A percentile compares a stretch with the other conserved stretches of the same genome.
Evolutionary conservation across 805 yeast species (phyloP).

Genomic region (Nakazawaea ambrosiae): DNA sequence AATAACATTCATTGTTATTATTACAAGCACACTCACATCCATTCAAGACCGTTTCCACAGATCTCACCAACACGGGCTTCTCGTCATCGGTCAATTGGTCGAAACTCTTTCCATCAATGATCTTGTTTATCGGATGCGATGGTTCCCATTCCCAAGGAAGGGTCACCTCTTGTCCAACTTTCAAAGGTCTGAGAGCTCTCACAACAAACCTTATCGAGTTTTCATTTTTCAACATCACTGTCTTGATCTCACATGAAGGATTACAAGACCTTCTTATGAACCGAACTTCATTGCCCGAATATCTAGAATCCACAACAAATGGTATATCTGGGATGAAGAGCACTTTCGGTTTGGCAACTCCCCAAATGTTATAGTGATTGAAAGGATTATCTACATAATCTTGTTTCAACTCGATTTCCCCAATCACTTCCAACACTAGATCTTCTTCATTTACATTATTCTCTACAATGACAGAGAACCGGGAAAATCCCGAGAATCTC

Average conservation of each 20-base stretch:
- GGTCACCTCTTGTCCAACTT: constrained; percentile 64
- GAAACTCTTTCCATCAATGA: constrained; percentile 40
- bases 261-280: constrained; percentile 71
- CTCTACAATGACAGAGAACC: constrained; percentile 51
- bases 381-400: constrained; percentile 57
- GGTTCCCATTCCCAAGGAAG: constrained; percentile 88
- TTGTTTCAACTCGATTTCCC: constrained; percentile 62
- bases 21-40: constrained; percentile 60
- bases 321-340: constrained; percentile 51
- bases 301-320: constrained; percentile 72
- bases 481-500: constrained; percentile 60
- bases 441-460: constrained; percentile 36
- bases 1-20: constrained; percentile 42
- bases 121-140: constrained; percentile 61
- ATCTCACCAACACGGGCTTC: constrained; percentile 48
- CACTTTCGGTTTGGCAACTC: constrained; percentile 56
- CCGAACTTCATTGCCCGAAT: constrained; percentile 67
- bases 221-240: constrained; percentile 35
- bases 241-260: constrained; percentile 64
- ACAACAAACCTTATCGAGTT: constrained; percentile 43
- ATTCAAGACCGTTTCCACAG: constrained; percentile 55
- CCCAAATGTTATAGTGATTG: constrained; percentile 76
- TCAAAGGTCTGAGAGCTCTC: constrained; percentile 47
- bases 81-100: constrained; percentile 49
- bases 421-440: constrained; percentile 55